Evolutionary conservation across 306 rosid genomes (phyloP), one percentile per base, ranked within the genome.

Genomic region (Casuarina glauca): DNA sequence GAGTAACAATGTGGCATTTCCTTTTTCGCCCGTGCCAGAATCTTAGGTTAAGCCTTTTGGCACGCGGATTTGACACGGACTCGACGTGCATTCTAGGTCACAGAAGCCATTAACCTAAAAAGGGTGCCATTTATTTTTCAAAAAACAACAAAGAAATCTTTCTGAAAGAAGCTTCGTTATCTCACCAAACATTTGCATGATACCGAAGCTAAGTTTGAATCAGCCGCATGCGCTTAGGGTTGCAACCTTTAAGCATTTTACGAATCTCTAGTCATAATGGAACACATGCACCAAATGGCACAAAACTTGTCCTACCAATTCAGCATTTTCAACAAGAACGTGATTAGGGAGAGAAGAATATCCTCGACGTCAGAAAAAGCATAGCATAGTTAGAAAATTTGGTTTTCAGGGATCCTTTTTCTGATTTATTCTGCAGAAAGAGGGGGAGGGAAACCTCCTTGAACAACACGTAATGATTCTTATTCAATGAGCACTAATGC

Each of bases 41-140:
- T 64, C 71, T 64, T 44, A 52, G 41, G 49, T 15, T 26, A 58
- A 44, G 74, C 39, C 81, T 79, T 79, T 82, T 66, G 32, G 80
- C 78, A 70, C 60, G 72, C 81, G 63, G 62, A 75, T 39, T 78
- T 74, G 80, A 64, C 54, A 42, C 26, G 17, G 45, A 12, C 6
- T 41, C 17, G 17, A 8, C 64, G 9, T 57, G 17, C 50, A 41
- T 41, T 67, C 32, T 41, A 9, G 32, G 4, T 32, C n/a, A 11
- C 71, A 67, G 3, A 67, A 67, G 32, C 71, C 50, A 67, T 17
- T 67, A 41, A 38, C 19, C 19, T 9, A 13, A 67, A 67, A 43
- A 46, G 1, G 45, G 43, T 41, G 4, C n/a, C 9, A 41, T 15
- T 17, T 12, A 7, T 66, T 39, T 67, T 42, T 3, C 4, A 42